Percentiles rank a stretch among this genome's conserved stretches.
Evolutionary conservation across 768 basidiomycete species (phyloP).

Genomic region (Tricholoma bakamatsutake): DNA sequence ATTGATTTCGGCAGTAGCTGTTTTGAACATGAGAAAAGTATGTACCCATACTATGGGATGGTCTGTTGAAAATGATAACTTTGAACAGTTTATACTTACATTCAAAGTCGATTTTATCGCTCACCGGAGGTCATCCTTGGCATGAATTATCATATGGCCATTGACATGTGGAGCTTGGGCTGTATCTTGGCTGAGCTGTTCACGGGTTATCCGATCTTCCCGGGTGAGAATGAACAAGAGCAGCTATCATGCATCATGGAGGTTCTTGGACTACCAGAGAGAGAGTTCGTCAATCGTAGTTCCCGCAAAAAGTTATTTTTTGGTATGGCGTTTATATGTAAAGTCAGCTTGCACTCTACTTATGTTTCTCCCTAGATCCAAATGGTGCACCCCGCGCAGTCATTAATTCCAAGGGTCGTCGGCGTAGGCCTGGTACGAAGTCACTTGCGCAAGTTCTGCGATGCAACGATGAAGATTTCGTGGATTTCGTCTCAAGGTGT

Average conservation of each 20-base stretch:
- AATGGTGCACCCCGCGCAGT: conserved; percentile 91
- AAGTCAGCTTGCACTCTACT: not conserved
- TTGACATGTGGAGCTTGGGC: conserved; percentile 99
- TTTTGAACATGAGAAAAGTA: conserved; percentile 97
- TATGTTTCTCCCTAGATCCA: conserved; percentile 53
- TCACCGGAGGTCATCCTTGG: conserved; percentile 98
- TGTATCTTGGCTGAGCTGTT: conserved; percentile 97
- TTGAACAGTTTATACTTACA: conserved; percentile 90
- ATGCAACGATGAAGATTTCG: conserved; percentile 90
- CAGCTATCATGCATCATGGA: conserved; percentile 99
- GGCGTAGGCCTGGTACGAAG: conserved; percentile 88
- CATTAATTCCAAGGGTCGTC: conserved; percentile 93
- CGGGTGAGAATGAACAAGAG: conserved; percentile 98
- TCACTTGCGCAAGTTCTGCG: conserved; percentile 84
- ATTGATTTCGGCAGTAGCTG: conserved; percentile 99
- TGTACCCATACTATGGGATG: conserved; percentile 20
- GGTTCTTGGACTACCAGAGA: conserved; percentile 92
- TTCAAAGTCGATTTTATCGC: conserved; percentile 99
- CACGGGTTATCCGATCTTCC: conserved; percentile 98
- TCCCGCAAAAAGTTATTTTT: conserved; percentile 95
- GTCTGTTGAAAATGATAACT: not conserved
- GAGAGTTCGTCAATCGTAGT: conserved; percentile 90
- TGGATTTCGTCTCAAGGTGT: conserved; percentile 96
- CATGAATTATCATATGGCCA: conserved; percentile 99
- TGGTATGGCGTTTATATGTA: conserved; percentile 45